Evolutionary conservation across 2,329 filamentous ascomycete species (phyloP).

Genomic region (Exophiala sp.): DNA sequence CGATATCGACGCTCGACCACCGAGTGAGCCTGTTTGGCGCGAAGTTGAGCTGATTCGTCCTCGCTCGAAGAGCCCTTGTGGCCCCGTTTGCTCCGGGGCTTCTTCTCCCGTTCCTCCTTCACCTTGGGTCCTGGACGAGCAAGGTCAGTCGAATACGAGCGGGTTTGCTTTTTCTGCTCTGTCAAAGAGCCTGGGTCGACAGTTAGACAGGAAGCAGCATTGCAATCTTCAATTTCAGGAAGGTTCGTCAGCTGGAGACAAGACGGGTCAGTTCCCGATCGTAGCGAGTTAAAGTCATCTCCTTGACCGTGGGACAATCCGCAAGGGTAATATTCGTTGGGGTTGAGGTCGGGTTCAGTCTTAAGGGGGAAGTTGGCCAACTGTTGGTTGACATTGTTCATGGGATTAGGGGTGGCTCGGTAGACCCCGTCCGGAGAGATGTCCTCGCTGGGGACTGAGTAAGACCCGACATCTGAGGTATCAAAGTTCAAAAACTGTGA

Average conservation of each 20-base stretch:
- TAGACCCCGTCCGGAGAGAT: slow-evolving; percentile 7
- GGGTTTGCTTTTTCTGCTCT: neutral
- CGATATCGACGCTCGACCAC: slow-evolving; percentile 27
- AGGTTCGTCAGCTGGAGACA: slow-evolving; percentile 16
- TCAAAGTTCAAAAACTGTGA: slow-evolving; percentile 23
- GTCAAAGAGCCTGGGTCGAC: neutral
- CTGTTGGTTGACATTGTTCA: slow-evolving; percentile 8
- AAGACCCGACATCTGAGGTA: slow-evolving; percentile 13
- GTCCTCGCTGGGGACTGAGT: slow-evolving; percentile 11
- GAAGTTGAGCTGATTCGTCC: slow-evolving; percentile 17
- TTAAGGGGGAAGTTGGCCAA: slow-evolving; percentile 13
- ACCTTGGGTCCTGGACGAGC: neutral
- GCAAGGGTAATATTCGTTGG: slow-evolving; percentile 5
- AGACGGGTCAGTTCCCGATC: slow-evolving; percentile 8
- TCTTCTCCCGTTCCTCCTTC: slow-evolving; percentile 9
- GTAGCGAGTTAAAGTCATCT: slow-evolving; percentile 3
- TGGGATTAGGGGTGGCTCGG: slow-evolving; percentile 5
- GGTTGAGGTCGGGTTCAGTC: slow-evolving; percentile 10
- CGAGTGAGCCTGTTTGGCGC: slow-evolving; percentile 27
- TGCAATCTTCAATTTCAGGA: slow-evolving; percentile 22
- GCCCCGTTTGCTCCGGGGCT: slow-evolving; percentile 15
- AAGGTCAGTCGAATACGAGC: neutral
- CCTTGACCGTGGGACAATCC: neutral
- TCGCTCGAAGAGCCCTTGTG: slow-evolving; percentile 15
- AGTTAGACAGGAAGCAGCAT: slow-evolving; percentile 3